Evolutionary conservation across 768 basidiomycete species (phyloP), one percentile per base, ranked within the genome.

Genomic region (Sarcomyxa edulis): DNA sequence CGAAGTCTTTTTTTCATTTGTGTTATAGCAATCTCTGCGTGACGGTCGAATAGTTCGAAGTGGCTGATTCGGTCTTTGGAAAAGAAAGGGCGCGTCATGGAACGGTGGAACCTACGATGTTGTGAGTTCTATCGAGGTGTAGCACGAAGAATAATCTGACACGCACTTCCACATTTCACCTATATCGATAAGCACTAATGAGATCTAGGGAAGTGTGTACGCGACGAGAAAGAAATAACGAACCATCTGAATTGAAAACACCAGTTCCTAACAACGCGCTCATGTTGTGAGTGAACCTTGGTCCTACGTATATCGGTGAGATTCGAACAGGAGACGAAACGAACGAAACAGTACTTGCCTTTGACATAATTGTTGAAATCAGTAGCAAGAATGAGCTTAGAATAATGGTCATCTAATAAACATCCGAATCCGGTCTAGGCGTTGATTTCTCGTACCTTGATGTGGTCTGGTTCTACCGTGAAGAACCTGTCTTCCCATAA

Each of bases 241-340:
- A 47, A 71, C 80, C 80, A 38, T 83, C 79, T 10, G 77, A 74
- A 46, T 84, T 83, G 53, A 84, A 84, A 4, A 84, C 76, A 0
- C 83, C 83, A 8, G 68, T 67, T 0, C 83, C 83, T 11, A 83
- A 56, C 8, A 82, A 64, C 2, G 68, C 62, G 3, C 56, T 54
- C 65, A 74, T 65, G 11, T 60, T 60, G 15, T 56, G 44, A 32
- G 59, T 66, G 34, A 78, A 71, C 19, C 33, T 23, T 8, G 22
- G n/a, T 4, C 38, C 38, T 39, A 37, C 1, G 20, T 1, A 12
- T 8, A 6, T 3, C 11, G n/a, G n/a, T n/a, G n/a, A n/a, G 14
- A 10, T 11, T 7, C 21, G 24, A 15, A 15, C 15, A 25, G 37
- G 3, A 9, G 26, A 38, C 20, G 24, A 9, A 15, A 14, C n/a